A percentile compares a stretch with the other conserved stretches of the same genome.
Conservation (phyloP, 2,329 filamentous ascomycete genomes). For the Neopestalotiopsis rosae region DNA sequence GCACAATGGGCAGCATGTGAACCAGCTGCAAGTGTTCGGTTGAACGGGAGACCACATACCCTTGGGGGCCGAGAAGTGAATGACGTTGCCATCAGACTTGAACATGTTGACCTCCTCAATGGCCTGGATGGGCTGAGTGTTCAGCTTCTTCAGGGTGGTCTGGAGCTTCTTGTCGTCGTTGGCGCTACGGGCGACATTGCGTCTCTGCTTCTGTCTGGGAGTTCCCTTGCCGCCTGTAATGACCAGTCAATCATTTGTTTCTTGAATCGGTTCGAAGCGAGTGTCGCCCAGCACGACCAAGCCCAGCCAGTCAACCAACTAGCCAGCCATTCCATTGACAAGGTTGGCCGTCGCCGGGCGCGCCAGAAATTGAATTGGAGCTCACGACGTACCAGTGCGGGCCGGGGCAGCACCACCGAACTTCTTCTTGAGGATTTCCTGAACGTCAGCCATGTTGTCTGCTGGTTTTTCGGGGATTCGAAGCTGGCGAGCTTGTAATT, state of each 20-base stretch:
- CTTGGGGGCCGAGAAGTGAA: slow-evolving; percentile 98
- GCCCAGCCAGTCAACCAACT: too few species aligned
- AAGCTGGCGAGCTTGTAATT: slow-evolving; percentile 3
- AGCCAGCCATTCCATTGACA: too few species aligned
- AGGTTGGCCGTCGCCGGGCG: neutral
- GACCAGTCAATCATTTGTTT: slow-evolving; percentile 9
- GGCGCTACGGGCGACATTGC: slow-evolving; percentile 88
- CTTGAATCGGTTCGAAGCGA: neutral
- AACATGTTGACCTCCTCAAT: slow-evolving; percentile 99
- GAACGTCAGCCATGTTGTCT: slow-evolving; percentile 45
- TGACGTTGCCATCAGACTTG: slow-evolving; percentile 99
- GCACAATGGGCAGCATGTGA: neutral
- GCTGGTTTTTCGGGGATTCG: slow-evolving; percentile 4
- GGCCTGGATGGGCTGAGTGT: slow-evolving; percentile 98
- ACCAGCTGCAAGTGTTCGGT: slow-evolving; percentile 66
- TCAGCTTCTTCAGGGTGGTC: slow-evolving; percentile 96
- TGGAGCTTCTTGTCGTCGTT: slow-evolving; percentile 99
- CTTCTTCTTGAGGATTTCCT: slow-evolving; percentile 47
- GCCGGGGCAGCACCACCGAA: slow-evolving; percentile 38
- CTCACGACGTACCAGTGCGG: slow-evolving; percentile 37
- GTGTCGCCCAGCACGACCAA: neutral
- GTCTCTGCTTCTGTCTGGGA: slow-evolving; percentile 97
- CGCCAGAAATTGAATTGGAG: neutral
- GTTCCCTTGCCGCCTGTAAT: slow-evolving; percentile 86
- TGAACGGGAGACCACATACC: slow-evolving; percentile 72